These are phyloP conservation scores for Tagetes patula DNA, from an alignment of 129 eudicot genomes.

Conservation along the genomic window DNA sequence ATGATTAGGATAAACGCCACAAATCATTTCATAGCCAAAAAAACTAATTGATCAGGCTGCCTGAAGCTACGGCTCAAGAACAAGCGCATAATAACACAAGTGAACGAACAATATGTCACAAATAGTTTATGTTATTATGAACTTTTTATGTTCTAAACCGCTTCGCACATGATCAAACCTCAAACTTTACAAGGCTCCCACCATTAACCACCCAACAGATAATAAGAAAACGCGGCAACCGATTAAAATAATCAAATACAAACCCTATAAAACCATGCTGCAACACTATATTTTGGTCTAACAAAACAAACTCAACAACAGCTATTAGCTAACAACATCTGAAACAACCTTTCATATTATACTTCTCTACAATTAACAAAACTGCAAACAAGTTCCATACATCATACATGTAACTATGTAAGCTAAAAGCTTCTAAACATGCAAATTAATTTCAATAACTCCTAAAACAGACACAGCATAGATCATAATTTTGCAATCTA, in stretches of 20 bases:
- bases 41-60: not conserved
- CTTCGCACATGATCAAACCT: not conserved
- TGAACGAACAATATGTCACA: not conserved
- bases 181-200: not conserved
- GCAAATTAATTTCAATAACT: conserved; percentile 4
- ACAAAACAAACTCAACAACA: not conserved
- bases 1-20: conserved; percentile 23
- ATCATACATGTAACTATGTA: conserved; percentile 20
- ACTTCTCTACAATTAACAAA: conserved; percentile 13
- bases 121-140: not conserved
- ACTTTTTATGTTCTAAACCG: conserved; percentile 6
- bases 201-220: not conserved
- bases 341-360: not conserved
- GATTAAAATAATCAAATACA: not conserved
- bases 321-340: conserved; percentile 19
- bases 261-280: not conserved
- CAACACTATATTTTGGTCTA: not conserved
- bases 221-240: not conserved
- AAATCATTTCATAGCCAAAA: not conserved
- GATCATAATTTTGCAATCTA: not conserved
- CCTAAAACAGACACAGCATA: not conserved
- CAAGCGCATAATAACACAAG: not conserved
- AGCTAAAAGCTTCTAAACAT: not conserved
- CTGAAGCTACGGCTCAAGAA: not conserved
- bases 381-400: not conserved